Percentiles rank a stretch among this genome's conserved stretches.
phyloP scores from a whole-genome alignment of 441 rosid species.

The Mallotus repandus region DNA sequence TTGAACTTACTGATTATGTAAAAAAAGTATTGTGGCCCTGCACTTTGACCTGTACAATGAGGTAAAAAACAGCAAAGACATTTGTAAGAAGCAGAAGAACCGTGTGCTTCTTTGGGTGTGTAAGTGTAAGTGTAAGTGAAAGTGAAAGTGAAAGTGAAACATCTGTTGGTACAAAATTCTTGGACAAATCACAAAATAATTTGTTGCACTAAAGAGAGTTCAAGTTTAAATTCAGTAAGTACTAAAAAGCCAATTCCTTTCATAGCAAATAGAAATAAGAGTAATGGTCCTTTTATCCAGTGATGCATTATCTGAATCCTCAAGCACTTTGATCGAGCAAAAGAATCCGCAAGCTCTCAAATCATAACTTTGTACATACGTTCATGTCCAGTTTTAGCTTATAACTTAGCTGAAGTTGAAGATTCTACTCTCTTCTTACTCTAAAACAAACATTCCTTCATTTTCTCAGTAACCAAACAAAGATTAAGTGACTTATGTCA shows the following conservation, averaged over 20 bases:
- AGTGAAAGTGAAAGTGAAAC: background rate
- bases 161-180: background rate
- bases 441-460: background rate
- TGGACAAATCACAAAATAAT: background rate
- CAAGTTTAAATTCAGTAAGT: too few species aligned
- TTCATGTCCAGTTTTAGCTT: too few species aligned
- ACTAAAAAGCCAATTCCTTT: too few species aligned
- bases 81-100: background rate
- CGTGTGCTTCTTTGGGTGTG: background rate
- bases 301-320: too few species aligned
- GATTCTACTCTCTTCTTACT: background rate
- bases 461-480: constrained; percentile 19
- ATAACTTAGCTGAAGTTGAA: background rate
- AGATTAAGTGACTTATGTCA: too few species aligned
- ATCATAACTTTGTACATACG: too few species aligned
- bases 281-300: too few species aligned
- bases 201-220: too few species aligned
- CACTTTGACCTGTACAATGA: constrained; percentile 18
- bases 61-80: background rate
- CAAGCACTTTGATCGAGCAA: too few species aligned
- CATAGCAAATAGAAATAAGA: too few species aligned
- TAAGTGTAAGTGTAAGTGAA: background rate
- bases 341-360: too few species aligned
- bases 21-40: constrained; percentile 1
- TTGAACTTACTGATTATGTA: constrained; percentile 34